Conservation (phyloP, 2,329 filamentous ascomycete species). For the Teratosphaeria nubilosa region DNA sequence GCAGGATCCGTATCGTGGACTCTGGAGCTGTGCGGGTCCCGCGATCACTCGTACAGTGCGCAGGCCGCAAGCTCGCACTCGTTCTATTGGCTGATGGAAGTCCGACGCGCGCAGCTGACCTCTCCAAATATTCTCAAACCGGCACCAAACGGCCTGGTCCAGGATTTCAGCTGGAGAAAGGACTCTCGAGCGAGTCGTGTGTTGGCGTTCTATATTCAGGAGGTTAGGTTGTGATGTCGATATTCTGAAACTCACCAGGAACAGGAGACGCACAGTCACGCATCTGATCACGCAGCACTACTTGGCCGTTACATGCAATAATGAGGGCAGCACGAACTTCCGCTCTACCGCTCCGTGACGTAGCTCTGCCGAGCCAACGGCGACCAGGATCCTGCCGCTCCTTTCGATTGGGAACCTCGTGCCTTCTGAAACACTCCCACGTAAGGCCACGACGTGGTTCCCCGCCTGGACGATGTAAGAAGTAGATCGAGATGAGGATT, state of each 20-base stretch:
- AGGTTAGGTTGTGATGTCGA: not conserved
- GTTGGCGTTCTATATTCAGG: not conserved
- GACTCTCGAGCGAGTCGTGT: not conserved
- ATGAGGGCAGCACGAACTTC: not conserved
- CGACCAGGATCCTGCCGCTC: not conserved
- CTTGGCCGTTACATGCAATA: not conserved
- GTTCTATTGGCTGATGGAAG: not conserved
- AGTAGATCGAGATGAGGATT: not conserved
- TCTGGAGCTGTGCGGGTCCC: not conserved
- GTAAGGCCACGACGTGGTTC: not conserved
- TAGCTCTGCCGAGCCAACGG: not conserved
- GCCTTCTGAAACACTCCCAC: not conserved
- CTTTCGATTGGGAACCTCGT: not conserved
- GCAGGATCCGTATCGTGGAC: not conserved
- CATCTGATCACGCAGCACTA: not conserved
- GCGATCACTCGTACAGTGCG: not conserved
- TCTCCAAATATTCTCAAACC: not conserved
- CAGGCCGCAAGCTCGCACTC: not conserved
- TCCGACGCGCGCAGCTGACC: not conserved
- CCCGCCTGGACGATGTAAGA: not conserved
- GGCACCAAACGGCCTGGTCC: not conserved
- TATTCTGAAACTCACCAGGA: not conserved
- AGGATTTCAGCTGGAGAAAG: not conserved
- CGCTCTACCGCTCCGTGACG: not conserved
- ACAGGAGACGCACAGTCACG: not conserved